phyloP scores from a whole-genome alignment of 2,329 filamentous ascomycete species.

The Exophiala alcalophila region DNA sequence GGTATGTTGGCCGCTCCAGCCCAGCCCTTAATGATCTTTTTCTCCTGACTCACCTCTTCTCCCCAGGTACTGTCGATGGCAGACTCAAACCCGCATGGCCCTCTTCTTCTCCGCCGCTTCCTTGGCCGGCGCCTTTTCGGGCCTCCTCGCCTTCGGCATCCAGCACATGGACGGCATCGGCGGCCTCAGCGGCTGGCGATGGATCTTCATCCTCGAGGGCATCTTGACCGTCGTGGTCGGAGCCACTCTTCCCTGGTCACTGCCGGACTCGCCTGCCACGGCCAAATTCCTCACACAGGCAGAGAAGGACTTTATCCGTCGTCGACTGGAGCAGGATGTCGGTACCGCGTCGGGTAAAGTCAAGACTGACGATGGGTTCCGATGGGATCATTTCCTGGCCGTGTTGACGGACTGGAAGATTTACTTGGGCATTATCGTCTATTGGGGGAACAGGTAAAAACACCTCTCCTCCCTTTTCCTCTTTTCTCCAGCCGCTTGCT shows the following conservation, averaged over 20 bases:
- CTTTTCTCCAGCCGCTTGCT: too few relatives aligned
- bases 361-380: constrained; percentile 28
- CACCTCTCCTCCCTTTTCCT: too few relatives aligned
- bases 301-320: constrained; percentile 40
- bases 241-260: constrained; percentile 39
- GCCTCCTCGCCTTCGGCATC: constrained; percentile 51
- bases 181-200: constrained; percentile 43
- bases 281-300: constrained; percentile 42
- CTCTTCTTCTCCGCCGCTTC: constrained; percentile 48
- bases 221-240: constrained; percentile 45
- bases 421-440: constrained; percentile 22
- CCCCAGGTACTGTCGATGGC: constrained; percentile 45
- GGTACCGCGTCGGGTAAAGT: constrained; percentile 20
- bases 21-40: too few relatives aligned
- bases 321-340: constrained; percentile 34
- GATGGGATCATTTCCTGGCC: constrained; percentile 13
- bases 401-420: constrained; percentile 26
- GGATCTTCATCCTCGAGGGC: constrained; percentile 52
- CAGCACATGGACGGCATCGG: constrained; percentile 51
- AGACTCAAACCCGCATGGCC: constrained; percentile 43
- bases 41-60: too few relatives aligned
- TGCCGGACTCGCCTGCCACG: constrained; percentile 46
- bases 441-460: constrained; percentile 27
- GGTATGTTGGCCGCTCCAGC: too few relatives aligned
- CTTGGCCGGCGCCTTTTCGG: constrained; percentile 52